Base-by-base conservation (phyloP, 75 land plant genomes). In the Pinus tabuliformis region DNA sequence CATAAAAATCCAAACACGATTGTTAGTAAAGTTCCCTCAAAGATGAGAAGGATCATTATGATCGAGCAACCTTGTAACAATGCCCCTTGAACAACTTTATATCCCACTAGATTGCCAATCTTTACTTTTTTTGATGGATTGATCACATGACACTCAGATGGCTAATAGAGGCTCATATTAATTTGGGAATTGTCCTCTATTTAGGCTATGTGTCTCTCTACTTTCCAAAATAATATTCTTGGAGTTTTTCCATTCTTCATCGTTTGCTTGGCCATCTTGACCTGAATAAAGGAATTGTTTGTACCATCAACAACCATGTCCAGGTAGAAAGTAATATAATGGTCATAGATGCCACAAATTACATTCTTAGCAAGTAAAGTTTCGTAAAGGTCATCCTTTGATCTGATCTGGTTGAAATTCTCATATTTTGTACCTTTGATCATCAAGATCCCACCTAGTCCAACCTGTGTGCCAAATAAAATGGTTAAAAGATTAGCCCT, bases 231-330 rank as follows among this genome's bases (percentile, higher is more conserved):
- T 74, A 91, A 91, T 71, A 91, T 71, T 54, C 84, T 73, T 9
- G 86, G 92, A 21, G 92, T 82, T 58, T 80, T 76, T 26, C 77
- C 83, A 0, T 78, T 56, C 4, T 73, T 70, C 12, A 81, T 56
- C 4, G 64, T 26, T 56, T 90, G 72, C 76, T 75, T 84, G n/a
- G 62, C 62, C 58, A 94, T 65, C 70, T 90, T 75, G 30, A 87
- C 90, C 71, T 88, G 82, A 1, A 88, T 84, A 76, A 94, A 94
- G 3, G 97, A 86, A 80, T 94, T 94, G 62, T 91, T 77, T 17
- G 86, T 49, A 52, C 92, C 92, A 70, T 94, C 97, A 36, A 94
- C 83, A 81, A 90, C 97, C 82, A 91, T 83, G 77, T 91, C 97
- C 20, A 91, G 79, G 72, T 87, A 75, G 89, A 89, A 94, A 26